phyloP scores from a whole-genome alignment of 768 basidiomycete species.

The Lactifluus rugatus region DNA sequence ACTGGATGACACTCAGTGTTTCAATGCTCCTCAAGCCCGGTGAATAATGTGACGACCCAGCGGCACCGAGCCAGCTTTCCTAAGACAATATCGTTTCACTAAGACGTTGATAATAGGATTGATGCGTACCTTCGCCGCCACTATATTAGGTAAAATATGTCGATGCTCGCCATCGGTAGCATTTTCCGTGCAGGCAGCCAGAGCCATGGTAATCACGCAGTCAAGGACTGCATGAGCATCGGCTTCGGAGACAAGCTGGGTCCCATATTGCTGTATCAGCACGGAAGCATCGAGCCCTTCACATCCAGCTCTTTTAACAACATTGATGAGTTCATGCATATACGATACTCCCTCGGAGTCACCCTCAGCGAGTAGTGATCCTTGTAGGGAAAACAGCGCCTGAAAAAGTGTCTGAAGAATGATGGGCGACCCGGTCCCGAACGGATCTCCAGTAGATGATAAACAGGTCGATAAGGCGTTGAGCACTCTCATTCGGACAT shows the following conservation, averaged over 20 bases:
- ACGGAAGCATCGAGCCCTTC: slow-evolving; percentile 39
- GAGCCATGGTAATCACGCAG: slow-evolving; percentile 34
- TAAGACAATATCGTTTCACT: neutral
- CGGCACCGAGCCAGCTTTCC: slow-evolving; percentile 13
- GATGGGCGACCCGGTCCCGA: slow-evolving; percentile 33
- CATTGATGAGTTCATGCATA: slow-evolving; percentile 35
- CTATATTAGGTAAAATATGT: neutral
- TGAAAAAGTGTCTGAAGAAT: slow-evolving; percentile 45
- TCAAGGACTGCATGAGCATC: slow-evolving; percentile 31
- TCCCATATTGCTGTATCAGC: slow-evolving; percentile 44
- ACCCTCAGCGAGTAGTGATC: slow-evolving; percentile 26
- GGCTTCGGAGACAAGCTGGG: slow-evolving; percentile 18
- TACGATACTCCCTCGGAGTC: slow-evolving; percentile 28
- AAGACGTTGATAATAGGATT: neutral
- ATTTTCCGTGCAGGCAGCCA: slow-evolving; percentile 40
- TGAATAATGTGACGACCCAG: slow-evolving; percentile 27
- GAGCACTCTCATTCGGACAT: slow-evolving; percentile 41
- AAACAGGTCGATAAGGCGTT: slow-evolving; percentile 36
- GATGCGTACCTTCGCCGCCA: neutral
- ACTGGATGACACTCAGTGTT: slow-evolving; percentile 36
- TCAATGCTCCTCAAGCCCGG: slow-evolving; percentile 40
- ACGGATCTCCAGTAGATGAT: slow-evolving; percentile 37
- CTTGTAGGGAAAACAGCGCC: slow-evolving; percentile 42
- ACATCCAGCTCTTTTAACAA: slow-evolving; percentile 38
- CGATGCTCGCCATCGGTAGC: slow-evolving; percentile 26